Evolutionary conservation across 1,284 basidiomycete species (phyloP), one percentile per base, ranked within the genome.

Genomic region (Cryptococcus maquisensis): DNA sequence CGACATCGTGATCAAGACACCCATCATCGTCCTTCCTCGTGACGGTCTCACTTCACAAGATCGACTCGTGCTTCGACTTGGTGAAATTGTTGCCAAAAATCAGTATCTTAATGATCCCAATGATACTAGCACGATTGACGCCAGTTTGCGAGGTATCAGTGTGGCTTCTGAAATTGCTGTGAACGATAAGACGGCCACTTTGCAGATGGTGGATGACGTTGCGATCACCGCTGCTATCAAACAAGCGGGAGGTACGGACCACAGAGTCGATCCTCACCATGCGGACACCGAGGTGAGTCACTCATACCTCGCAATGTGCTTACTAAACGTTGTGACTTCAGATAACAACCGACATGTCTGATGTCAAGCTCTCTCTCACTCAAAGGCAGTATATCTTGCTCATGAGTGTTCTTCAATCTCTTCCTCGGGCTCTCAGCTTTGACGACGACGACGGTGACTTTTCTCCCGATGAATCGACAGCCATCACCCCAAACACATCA

Each of bases 171-270:
- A 81, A 42, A 73, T 90, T 26, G 78, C 81, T 56, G 71, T 80
- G 49, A 78, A 83, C 3, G 81, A 77, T 44, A 60, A 69, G 61
- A 66, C 79, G 16, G 80, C 81, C 3, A 79, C 76, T 2, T 78
- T 96, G 56, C 93, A 91, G 75, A 89, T 99, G 67, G 87, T 99
- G 46, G 90, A 98, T 65, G 90, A 97, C 66, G 94, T 98, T 51
- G 82, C 87, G 57, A 82, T 98, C 57, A 80, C 79, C 15, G 83
- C 88, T 8, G 82, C 87, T 37, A 77, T 94, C 59, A 77, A 83
- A 24, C 90, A 96, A 55, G 56, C 57, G 13, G 68, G 67, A 2
- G 60, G 57, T 0, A 49, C 56, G 10, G 56, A 61, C 65, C 80
- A 83, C 39, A 69, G 66, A 13, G 65, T 67, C 18, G 80, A 84